Conservation (phyloP, 495 filamentous ascomycete species). For the Penicillium ucsense region DNA sequence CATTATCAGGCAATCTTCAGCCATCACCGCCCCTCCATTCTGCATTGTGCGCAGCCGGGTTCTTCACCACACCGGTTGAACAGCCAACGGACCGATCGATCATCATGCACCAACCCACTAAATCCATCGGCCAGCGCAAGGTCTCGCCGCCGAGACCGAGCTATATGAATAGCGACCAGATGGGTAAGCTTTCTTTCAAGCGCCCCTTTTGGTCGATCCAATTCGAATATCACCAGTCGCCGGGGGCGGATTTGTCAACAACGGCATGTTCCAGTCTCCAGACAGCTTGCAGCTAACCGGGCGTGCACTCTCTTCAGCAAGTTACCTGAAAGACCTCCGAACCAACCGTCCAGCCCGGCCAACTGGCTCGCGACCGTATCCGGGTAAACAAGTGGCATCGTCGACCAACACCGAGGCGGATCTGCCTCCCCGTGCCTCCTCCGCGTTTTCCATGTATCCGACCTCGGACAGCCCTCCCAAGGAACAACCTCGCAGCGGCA, state of each 20-base stretch:
- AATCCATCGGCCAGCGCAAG: constrained; percentile 39
- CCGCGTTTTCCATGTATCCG: constrained; percentile 34
- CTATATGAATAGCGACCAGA: constrained; percentile 82
- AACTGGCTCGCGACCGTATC: constrained; percentile 70
- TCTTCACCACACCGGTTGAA: no score
- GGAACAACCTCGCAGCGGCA: constrained; percentile 35
- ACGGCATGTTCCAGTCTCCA: neutral
- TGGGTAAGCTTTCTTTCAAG: constrained; percentile 49
- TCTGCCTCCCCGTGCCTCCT: constrained; percentile 36
- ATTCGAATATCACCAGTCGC: no score
- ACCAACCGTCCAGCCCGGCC: constrained; percentile 68
- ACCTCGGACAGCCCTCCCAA: constrained; percentile 8
- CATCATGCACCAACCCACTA: constrained; percentile 35
- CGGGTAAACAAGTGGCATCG: constrained; percentile 32
- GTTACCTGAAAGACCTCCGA: constrained; percentile 72
- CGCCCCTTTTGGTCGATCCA: constrained; percentile 3
- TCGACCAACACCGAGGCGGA: constrained; percentile 25
- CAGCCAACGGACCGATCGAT: neutral
- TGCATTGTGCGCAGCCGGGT: no score
- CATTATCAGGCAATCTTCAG: no score
- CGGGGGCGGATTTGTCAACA: no score
- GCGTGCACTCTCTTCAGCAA: constrained; percentile 31
- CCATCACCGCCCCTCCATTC: no score
- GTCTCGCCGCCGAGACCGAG: constrained; percentile 62
- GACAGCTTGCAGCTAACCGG: constrained; percentile 3